Percentiles rank a stretch among this genome's conserved stretches.
These are phyloP conservation scores for Stylosanthes scabra DNA, from an alignment of 331 rosid species.

Conservation along the genomic window DNA sequence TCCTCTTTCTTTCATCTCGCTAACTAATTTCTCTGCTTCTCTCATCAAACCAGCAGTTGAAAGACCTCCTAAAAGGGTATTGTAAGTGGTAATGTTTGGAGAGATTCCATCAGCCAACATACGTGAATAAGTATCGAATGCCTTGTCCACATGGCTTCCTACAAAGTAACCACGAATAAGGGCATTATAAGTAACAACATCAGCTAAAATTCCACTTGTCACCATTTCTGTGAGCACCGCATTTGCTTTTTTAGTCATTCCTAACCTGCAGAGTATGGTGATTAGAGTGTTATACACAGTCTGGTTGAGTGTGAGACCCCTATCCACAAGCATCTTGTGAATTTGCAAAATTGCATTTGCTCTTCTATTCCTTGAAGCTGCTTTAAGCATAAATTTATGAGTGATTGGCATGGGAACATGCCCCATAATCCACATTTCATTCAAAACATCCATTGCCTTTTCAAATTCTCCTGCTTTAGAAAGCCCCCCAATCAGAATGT, in stretches of 20 bases:
- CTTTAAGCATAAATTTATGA: conserved; percentile 71
- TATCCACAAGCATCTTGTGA: conserved; percentile 67
- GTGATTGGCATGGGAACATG: conserved; percentile 55
- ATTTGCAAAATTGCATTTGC: conserved; percentile 66
- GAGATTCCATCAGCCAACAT: conserved; percentile 69
- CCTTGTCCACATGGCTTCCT: conserved; percentile 71
- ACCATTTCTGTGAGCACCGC: conserved; percentile 69
- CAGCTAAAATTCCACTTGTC: conserved; percentile 60
- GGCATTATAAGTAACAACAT: conserved; percentile 74
- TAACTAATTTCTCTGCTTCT: conserved; percentile 65
- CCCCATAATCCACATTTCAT: conserved; percentile 65
- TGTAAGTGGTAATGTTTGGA: conserved; percentile 75
- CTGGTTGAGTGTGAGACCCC: conserved; percentile 69
- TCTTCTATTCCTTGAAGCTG: conserved; percentile 61
- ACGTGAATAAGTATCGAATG: conserved; percentile 58
- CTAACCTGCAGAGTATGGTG: conserved; percentile 69
- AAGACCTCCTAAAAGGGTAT: conserved; percentile 73
- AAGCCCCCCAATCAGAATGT: conserved; percentile 69
- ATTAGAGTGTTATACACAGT: conserved; percentile 75
- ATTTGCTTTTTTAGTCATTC: conserved; percentile 86
- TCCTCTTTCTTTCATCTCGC: conserved; percentile 75
- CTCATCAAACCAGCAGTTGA: conserved; percentile 70
- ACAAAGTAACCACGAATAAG: conserved; percentile 73
- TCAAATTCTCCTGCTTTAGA: conserved; percentile 69
- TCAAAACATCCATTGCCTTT: conserved; percentile 63